Evolutionary conservation across 441 rosid species (phyloP).

Genomic region (Gossypium aridum): DNA sequence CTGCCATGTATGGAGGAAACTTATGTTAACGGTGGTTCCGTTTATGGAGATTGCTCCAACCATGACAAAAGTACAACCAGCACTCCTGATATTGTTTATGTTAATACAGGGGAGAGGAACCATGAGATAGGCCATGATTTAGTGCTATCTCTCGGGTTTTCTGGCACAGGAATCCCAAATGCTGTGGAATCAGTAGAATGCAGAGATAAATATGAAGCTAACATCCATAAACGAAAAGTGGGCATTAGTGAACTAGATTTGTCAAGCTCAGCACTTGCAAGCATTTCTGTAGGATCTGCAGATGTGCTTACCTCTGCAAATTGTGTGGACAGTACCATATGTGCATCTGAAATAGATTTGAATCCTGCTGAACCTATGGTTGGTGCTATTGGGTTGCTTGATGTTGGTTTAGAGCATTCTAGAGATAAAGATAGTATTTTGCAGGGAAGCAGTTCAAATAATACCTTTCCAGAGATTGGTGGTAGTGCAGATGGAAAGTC

Average conservation of each 20-base stretch:
- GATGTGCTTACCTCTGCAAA: conserved; percentile 21
- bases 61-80: conserved; percentile 12
- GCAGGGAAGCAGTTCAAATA: conserved; percentile 17
- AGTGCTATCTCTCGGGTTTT: conserved; percentile 20
- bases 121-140: conserved; percentile 16
- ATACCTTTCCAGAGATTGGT: conserved; percentile 19
- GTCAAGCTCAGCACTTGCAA: conserved; percentile 19
- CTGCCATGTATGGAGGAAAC: conserved; percentile 23
- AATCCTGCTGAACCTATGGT: conserved; percentile 18
- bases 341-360: conserved; percentile 29
- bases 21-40: conserved; percentile 10
- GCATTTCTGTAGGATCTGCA: conserved; percentile 16
- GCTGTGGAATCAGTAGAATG: conserved; percentile 17
- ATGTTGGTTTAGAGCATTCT: conserved; percentile 28
- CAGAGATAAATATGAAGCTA: conserved; percentile 16
- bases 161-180: conserved; percentile 17
- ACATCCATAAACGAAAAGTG: conserved; percentile 7
- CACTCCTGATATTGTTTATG: conserved; percentile 20
- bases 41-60: conserved; percentile 12
- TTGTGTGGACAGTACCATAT: conserved; percentile 30
- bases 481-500: conserved; percentile 19
- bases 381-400: conserved; percentile 8
- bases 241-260: conserved; percentile 21
- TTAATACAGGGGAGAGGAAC: conserved; percentile 18
- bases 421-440: conserved; percentile 18